phyloP scores from a whole-genome alignment of 202 grass and related monocot genomes.

The Panicum hallii region DNA sequence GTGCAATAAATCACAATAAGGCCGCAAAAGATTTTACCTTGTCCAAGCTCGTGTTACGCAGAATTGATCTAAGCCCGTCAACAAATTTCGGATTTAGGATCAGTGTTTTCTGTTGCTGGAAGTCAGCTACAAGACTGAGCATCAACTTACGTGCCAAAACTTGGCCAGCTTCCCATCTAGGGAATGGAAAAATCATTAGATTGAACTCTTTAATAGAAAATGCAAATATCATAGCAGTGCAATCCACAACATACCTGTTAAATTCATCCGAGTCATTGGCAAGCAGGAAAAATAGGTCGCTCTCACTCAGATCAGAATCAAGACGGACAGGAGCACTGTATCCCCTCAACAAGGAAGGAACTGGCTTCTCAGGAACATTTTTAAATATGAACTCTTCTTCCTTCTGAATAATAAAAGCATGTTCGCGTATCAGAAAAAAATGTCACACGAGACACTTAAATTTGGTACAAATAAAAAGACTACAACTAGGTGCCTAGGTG shows the following conservation, averaged over 20 bases:
- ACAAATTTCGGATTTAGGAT: conserved; percentile 81
- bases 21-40: conserved; percentile 62
- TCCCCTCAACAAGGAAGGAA: conserved; percentile 89
- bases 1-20: conserved; percentile 2
- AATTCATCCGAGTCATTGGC: conserved; percentile 99
- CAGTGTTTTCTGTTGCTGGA: conserved; percentile 83
- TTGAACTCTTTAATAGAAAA: conserved; percentile 29
- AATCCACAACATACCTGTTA: conserved; percentile 67
- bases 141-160: conserved; percentile 92
- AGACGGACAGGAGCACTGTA: conserved; percentile 95
- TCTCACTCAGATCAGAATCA: conserved; percentile 86
- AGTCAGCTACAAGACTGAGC: conserved; percentile 91
- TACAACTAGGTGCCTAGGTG: neutral
- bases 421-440: conserved; percentile 37
- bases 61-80: conserved; percentile 80
- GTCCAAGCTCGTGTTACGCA: conserved; percentile 78
- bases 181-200: conserved; percentile 36
- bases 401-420: conserved; percentile 73
- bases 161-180: conserved; percentile 99
- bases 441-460: neutral
- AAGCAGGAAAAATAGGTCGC: conserved; percentile 92
- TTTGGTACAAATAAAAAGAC: conserved; percentile 13
- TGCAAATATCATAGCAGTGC: neutral
- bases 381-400: conserved; percentile 89
- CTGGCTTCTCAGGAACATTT: conserved; percentile 74